phyloP scores from a whole-genome alignment of 176 grass and related monocot genomes.

The Aegilops sharonensis region DNA sequence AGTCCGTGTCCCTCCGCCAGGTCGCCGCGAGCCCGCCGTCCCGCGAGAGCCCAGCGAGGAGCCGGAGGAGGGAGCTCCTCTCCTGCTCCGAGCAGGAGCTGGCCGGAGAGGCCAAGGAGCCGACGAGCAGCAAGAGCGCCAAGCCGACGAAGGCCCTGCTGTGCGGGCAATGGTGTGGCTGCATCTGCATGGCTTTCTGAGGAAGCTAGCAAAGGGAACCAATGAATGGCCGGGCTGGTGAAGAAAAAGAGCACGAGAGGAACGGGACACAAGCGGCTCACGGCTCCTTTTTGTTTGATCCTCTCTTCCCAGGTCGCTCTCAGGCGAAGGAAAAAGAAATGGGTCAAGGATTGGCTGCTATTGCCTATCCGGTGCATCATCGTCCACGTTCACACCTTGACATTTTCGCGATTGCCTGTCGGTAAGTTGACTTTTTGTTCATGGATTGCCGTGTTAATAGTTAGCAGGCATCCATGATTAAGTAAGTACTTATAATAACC shows the following conservation, averaged over 20 bases:
- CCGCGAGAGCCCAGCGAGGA: constrained; percentile 29
- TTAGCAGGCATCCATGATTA: neutral
- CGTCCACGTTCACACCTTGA: neutral
- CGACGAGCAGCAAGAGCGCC: constrained; percentile 12
- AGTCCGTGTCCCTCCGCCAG: constrained; percentile 37
- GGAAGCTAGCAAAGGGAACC: neutral
- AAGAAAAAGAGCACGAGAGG: neutral
- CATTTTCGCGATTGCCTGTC: neutral
- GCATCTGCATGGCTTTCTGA: constrained; percentile 3
- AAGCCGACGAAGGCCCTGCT: neutral
- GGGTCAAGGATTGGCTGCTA: constrained; percentile 13
- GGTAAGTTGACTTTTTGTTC: constrained; percentile 2
- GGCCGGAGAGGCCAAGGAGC: constrained; percentile 12
- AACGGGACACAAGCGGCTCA: neutral
- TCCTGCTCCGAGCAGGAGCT: constrained; percentile 38
- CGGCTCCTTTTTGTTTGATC: neutral
- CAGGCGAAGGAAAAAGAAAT: neutral
- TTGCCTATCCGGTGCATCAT: neutral
- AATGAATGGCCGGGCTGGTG: neutral
- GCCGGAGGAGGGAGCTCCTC: constrained; percentile 33
- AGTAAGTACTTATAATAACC: neutral
- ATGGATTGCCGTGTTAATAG: neutral
- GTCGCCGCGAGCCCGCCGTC: neutral
- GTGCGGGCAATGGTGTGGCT: neutral
- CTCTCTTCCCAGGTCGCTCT: neutral